These are phyloP conservation scores for Myxozyma kluyveri DNA, from an alignment of 805 yeast genomes.

Conservation along the genomic window DNA sequence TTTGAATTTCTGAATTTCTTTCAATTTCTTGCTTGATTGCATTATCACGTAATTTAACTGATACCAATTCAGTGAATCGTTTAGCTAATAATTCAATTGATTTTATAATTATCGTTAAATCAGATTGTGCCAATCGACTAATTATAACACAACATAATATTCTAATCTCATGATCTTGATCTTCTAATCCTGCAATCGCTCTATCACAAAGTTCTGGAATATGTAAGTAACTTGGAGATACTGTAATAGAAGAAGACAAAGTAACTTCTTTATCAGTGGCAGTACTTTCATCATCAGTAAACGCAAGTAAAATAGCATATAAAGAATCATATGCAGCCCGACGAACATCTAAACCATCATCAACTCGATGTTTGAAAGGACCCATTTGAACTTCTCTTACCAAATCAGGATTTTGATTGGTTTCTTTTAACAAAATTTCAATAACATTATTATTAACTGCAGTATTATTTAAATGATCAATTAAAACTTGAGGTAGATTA, in stretches of 20 bases:
- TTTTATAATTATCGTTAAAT: conserved; percentile 32
- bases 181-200: conserved; percentile 55
- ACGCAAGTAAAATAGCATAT: conserved; percentile 47
- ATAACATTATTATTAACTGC: conserved; percentile 48
- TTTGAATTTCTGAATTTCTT: conserved; percentile 47
- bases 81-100: conserved; percentile 35
- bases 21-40: conserved; percentile 70
- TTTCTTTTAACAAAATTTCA: conserved; percentile 53
- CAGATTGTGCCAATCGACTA: conserved; percentile 41
- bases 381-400: conserved; percentile 75
- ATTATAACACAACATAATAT: conserved; percentile 51
- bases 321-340: conserved; percentile 69
- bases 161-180: conserved; percentile 55
- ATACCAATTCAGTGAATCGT: conserved; percentile 45
- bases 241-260: not conserved
- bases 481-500: conserved; percentile 50
- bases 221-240: not conserved
- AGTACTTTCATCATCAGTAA: not conserved
- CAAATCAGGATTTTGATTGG: conserved; percentile 54
- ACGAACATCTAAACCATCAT: conserved; percentile 70
- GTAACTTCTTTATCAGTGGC: not conserved
- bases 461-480: conserved; percentile 19
- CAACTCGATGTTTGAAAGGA: conserved; percentile 79
- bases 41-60: conserved; percentile 53
- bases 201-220: conserved; percentile 36